Evolutionary conservation across 2,329 filamentous ascomycete genomes (phyloP).

Genomic region (Alternaria burnsii): DNA sequence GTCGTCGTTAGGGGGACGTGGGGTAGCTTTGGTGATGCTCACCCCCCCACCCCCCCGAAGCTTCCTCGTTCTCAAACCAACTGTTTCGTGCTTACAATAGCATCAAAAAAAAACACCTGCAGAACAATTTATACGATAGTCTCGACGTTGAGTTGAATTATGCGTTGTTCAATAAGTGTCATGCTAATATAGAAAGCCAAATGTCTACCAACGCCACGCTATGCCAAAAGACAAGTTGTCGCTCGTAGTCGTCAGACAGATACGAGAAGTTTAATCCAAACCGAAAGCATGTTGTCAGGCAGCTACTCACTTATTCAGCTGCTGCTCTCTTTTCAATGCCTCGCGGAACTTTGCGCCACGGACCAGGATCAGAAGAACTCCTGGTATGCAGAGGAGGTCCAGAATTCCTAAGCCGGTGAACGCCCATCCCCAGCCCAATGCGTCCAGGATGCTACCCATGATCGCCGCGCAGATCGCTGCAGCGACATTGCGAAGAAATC

Average conservation of each 20-base stretch:
- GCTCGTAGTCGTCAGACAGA: background rate
- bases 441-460: slow-evolving; percentile 44
- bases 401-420: slow-evolving; percentile 52
- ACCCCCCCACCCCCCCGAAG: background rate
- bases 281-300: background rate
- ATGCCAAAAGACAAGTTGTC: slow-evolving; percentile 14
- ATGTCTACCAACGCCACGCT: slow-evolving; percentile 23
- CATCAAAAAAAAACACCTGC: background rate
- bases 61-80: background rate
- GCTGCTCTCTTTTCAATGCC: slow-evolving; percentile 26
- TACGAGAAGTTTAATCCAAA: background rate
- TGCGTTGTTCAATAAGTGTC: background rate
- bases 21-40: background rate
- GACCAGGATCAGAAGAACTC: slow-evolving; percentile 31
- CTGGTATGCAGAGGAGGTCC: slow-evolving; percentile 40
- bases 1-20: background rate
- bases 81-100: background rate
- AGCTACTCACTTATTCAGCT: slow-evolving; percentile 12
- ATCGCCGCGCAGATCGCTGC: slow-evolving; percentile 53
- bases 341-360: slow-evolving; percentile 34
- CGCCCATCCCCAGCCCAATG: slow-evolving; percentile 53
- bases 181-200: background rate
- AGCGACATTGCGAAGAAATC: slow-evolving; percentile 53
- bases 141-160: background rate
- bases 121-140: background rate